Conservation (phyloP, 2,329 filamentous ascomycete species). For the Ceratocystis albifundus region DNA sequence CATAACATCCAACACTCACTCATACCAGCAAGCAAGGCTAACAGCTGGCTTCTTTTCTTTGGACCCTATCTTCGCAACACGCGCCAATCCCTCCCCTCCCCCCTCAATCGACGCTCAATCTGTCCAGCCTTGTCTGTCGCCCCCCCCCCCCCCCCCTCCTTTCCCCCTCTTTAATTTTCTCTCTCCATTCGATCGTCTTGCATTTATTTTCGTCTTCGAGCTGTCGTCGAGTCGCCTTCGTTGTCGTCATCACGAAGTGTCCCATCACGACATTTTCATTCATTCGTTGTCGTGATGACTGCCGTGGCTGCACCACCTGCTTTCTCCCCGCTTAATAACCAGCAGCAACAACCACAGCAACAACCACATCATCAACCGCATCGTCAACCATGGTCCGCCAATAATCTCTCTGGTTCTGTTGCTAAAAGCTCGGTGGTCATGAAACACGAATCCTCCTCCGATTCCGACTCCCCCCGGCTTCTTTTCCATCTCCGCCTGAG, state of each 20-base stretch:
- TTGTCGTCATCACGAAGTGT: conserved; percentile 8
- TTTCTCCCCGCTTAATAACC: conserved; percentile 51
- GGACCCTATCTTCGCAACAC: conserved; percentile 6
- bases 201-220: neutral
- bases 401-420: conserved; percentile 23
- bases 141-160: neutral
- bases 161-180: conserved; percentile 9
- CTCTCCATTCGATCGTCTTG: neutral
- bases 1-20: too few relatives aligned
- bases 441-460: neutral
- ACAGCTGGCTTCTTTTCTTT: neutral
- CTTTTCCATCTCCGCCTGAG: conserved; percentile 45
- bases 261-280: conserved; percentile 13
- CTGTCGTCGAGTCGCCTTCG: conserved; percentile 7
- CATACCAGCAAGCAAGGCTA: too few relatives aligned
- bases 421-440: conserved; percentile 9
- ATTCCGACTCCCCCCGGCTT: conserved; percentile 2
- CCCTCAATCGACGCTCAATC: neutral
- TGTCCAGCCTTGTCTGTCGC: neutral
- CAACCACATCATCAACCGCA: conserved; percentile 25
- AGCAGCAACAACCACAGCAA: conserved; percentile 32
- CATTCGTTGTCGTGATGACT: conserved; percentile 40
- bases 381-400: conserved; percentile 28
- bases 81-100: neutral
- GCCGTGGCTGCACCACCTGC: conserved; percentile 55